A percentile compares a stretch with the other conserved stretches of the same genome.
Evolutionary conservation across 306 rosid species (phyloP).

Genomic region (Cucumis melo): DNA sequence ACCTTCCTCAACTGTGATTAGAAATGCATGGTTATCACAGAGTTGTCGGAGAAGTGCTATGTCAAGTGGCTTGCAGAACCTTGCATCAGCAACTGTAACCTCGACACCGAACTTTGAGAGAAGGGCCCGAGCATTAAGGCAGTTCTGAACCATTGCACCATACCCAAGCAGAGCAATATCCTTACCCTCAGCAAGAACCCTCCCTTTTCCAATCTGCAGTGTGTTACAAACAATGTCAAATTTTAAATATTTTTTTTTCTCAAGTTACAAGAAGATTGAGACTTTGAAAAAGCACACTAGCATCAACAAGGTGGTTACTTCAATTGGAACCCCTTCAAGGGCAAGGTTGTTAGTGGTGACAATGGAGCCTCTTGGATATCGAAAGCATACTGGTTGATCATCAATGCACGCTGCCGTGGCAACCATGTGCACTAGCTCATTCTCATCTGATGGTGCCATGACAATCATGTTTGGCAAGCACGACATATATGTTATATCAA

Average conservation of each 20-base stretch:
- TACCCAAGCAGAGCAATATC: constrained; percentile 85
- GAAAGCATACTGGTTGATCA: constrained; percentile 71
- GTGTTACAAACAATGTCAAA: neutral
- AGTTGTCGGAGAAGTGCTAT: constrained; percentile 70
- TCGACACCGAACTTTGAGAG: constrained; percentile 70
- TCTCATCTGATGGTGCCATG: constrained; percentile 87
- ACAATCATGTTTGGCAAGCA: constrained; percentile 95
- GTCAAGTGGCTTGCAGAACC: constrained; percentile 97
- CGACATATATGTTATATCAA: constrained; percentile 80
- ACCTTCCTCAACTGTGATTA: constrained; percentile 91
- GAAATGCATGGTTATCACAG: constrained; percentile 61
- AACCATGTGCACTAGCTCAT: constrained; percentile 81
- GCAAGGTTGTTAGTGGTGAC: constrained; percentile 20
- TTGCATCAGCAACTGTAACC: constrained; percentile 92
- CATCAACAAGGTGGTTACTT: constrained; percentile 32
- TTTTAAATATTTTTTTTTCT: neutral
- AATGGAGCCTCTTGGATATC: constrained; percentile 78
- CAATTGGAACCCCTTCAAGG: constrained; percentile 46
- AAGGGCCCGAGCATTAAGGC: constrained; percentile 71
- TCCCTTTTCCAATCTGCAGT: constrained; percentile 72
- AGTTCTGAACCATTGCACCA: constrained; percentile 90
- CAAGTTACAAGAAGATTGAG: neutral
- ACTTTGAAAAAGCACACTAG: neutral
- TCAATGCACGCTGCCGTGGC: constrained; percentile 61
- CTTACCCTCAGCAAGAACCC: constrained; percentile 66